Percentiles rank a stretch among this genome's conserved stretches.
Conservation (phyloP, 176 grass and related monocot genomes). For the Cocos nucifera region DNA sequence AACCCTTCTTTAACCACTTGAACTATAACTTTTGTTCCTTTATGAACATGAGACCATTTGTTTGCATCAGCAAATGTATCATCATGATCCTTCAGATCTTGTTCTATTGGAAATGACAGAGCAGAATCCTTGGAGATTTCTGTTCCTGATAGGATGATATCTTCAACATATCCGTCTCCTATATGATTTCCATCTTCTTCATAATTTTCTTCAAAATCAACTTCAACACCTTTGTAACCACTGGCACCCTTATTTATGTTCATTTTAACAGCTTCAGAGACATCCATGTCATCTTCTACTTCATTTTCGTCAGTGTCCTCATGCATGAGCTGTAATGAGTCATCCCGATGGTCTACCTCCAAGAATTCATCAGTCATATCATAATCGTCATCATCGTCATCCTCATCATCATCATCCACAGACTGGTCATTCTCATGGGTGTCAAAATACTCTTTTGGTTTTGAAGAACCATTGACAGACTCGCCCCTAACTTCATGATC, state of each 20-base stretch:
- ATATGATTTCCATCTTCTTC: slow-evolving; percentile 38
- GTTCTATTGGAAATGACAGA: slow-evolving; percentile 1
- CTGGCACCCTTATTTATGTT: slow-evolving; percentile 16
- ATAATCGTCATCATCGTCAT: background rate
- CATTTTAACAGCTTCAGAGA: slow-evolving; percentile 28
- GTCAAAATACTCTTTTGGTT: slow-evolving; percentile 7
- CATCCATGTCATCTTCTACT: slow-evolving; percentile 29
- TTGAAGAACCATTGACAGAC: slow-evolving; percentile 23
- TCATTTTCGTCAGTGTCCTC: slow-evolving; percentile 21
- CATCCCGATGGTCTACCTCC: slow-evolving; percentile 36
- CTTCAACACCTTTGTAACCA: slow-evolving; percentile 29
- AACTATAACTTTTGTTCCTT: slow-evolving; percentile 86
- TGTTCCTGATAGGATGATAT: slow-evolving; percentile 37
- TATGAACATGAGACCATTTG: slow-evolving; percentile 70
- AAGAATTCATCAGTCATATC: slow-evolving; percentile 44
- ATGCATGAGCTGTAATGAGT: slow-evolving; percentile 25
- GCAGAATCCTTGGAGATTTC: slow-evolving; percentile 3
- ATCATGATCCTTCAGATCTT: slow-evolving; percentile 3
- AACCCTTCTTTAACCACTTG: slow-evolving; percentile 95
- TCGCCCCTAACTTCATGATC: slow-evolving; percentile 22
- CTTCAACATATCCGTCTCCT: slow-evolving; percentile 49
- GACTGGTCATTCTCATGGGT: slow-evolving; percentile 23
- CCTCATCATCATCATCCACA: slow-evolving; percentile 28
- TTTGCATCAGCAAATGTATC: slow-evolving; percentile 28
- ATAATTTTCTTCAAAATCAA: slow-evolving; percentile 43